Evolutionary conservation across 352 stramenopile genomes (phyloP).

Genomic region (Globisporangium parvum): DNA sequence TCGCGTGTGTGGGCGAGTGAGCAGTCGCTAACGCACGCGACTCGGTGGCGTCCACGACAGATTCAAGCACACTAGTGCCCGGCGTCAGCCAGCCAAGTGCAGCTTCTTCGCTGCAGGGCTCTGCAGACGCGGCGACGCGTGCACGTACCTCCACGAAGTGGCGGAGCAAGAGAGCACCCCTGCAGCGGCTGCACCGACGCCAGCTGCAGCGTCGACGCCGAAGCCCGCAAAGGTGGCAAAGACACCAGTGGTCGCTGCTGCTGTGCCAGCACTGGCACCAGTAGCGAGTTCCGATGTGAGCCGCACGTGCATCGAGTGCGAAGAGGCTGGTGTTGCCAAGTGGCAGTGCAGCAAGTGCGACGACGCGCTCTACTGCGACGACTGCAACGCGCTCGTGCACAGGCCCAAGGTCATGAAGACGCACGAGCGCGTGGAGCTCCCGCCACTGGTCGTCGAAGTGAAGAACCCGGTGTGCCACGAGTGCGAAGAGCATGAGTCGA

Average conservation of each 20-base stretch:
- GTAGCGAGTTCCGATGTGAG: constrained; percentile 10
- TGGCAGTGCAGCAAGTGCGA: constrained; percentile 60
- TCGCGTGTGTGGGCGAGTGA: too few relatives aligned
- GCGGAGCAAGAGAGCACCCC: background rate
- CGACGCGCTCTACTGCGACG: constrained; percentile 54
- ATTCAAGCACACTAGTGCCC: background rate
- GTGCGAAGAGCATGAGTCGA: constrained; percentile 34
- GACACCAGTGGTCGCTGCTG: constrained; percentile 4
- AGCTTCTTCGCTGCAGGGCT: constrained; percentile 42
- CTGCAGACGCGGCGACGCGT: constrained; percentile 47
- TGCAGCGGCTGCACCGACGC: background rate
- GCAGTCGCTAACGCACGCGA: background rate
- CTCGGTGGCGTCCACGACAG: background rate
- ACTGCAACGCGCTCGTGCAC: constrained; percentile 51
- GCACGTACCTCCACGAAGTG: constrained; percentile 33
- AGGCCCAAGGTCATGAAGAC: constrained; percentile 55
- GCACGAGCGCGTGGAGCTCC: constrained; percentile 39
- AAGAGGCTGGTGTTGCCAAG: constrained; percentile 29
- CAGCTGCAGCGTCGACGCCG: constrained; percentile 2
- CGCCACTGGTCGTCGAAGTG: constrained; percentile 11
- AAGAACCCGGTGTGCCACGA: constrained; percentile 39
- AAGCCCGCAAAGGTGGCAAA: background rate
- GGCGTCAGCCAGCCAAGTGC: constrained; percentile 21
- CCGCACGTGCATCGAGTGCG: constrained; percentile 62
- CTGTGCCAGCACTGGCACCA: background rate